phyloP scores from a whole-genome alignment of 495 filamentous ascomycete genomes.

The Penicillium pulvis region DNA sequence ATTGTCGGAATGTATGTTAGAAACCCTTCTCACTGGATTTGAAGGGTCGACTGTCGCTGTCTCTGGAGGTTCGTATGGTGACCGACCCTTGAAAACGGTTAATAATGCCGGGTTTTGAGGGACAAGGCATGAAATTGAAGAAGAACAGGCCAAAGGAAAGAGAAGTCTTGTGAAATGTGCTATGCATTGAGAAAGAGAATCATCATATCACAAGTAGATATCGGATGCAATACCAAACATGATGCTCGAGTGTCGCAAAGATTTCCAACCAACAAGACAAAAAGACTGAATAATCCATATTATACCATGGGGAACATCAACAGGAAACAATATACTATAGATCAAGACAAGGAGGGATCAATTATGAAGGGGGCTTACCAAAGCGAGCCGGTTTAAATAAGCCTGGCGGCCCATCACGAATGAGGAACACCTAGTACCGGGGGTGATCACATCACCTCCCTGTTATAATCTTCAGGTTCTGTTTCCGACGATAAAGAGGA shows the following conservation, averaged over 20 bases:
- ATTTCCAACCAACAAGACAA: not conserved
- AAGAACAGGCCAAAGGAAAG: not conserved
- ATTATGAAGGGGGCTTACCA: constrained; percentile 45
- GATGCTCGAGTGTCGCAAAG: not conserved
- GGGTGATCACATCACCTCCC: constrained; percentile 9
- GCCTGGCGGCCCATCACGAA: constrained; percentile 51
- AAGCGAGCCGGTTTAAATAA: constrained; percentile 53
- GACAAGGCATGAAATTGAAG: not conserved
- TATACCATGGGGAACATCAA: not conserved
- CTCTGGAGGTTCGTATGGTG: constrained; percentile 67
- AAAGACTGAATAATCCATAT: not conserved
- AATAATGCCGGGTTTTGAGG: constrained; percentile 12
- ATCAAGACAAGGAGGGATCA: constrained; percentile 4
- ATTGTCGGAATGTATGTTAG: constrained; percentile 42
- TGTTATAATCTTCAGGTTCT: not conserved
- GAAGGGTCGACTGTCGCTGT: constrained; percentile 19
- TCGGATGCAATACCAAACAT: not conserved
- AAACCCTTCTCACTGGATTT: constrained; percentile 33
- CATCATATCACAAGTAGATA: not conserved
- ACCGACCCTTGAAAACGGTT: constrained; percentile 60
- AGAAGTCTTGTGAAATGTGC: not conserved
- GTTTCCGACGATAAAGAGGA: not conserved
- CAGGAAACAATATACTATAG: not conserved
- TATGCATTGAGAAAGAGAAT: not conserved
- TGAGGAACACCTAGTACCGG: not conserved